Evolutionary conservation across 2,329 filamentous ascomycete species (phyloP).

Genomic region (Ophiobolus disseminans): DNA sequence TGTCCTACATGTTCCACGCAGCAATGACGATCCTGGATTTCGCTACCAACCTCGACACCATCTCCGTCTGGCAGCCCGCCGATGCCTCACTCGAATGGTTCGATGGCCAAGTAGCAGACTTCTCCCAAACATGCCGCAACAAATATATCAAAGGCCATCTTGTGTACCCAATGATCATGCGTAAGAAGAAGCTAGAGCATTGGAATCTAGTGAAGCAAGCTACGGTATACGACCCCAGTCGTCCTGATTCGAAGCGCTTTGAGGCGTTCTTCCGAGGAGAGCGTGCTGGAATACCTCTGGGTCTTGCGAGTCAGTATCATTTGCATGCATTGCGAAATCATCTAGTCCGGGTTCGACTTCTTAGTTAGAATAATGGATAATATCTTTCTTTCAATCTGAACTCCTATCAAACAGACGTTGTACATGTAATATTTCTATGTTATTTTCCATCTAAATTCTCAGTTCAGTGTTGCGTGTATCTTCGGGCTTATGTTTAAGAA

Average conservation of each 20-base stretch:
- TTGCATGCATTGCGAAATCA: constrained; percentile 19
- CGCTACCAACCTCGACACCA: constrained; percentile 22
- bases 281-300: constrained; percentile 26
- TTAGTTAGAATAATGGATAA: no score
- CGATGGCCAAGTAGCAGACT: constrained; percentile 28
- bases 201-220: constrained; percentile 34
- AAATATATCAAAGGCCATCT: constrained; percentile 27
- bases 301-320: constrained; percentile 36
- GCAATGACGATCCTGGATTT: constrained; percentile 27
- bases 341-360: constrained; percentile 14
- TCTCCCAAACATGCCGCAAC: constrained; percentile 33
- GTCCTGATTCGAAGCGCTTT: constrained; percentile 1
- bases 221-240: constrained; percentile 22
- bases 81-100: constrained; percentile 33
- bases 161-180: constrained; percentile 32
- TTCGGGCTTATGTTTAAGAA: no score
- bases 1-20: constrained; percentile 31
- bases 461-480: no score
- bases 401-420: no score
- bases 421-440: no score
- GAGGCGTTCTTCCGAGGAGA: constrained; percentile 25
- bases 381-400: no score
- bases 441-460: no score
- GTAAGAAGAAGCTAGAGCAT: constrained; percentile 26
- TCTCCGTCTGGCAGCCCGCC: constrained; percentile 38